phyloP scores from a whole-genome alignment of 2,329 filamentous ascomycete genomes.

The Penicillium sclerotiorum region DNA sequence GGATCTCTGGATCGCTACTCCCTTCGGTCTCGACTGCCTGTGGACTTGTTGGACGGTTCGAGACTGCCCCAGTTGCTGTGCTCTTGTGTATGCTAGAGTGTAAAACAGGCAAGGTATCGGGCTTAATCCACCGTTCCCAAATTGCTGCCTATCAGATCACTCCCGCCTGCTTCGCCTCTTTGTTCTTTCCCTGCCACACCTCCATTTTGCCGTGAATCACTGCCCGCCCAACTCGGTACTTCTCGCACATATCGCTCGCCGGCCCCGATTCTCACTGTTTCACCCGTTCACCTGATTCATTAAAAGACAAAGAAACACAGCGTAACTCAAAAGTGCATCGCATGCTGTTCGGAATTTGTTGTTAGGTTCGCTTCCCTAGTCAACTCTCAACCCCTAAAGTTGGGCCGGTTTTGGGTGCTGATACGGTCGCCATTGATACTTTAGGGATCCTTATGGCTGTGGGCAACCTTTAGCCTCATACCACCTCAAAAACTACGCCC shows the following conservation, averaged over 20 bases:
- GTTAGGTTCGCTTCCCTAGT: slow-evolving; percentile 1
- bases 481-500: slow-evolving; percentile 20
- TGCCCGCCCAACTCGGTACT: background rate
- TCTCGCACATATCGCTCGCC: background rate
- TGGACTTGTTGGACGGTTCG: slow-evolving; percentile 20
- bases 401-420: background rate
- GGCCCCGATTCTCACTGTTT: background rate
- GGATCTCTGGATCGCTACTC: slow-evolving; percentile 5
- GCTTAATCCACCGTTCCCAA: background rate
- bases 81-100: slow-evolving; percentile 10
- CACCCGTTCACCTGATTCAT: no score
- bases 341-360: background rate
- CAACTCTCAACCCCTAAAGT: background rate
- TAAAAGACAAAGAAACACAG: background rate
- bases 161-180: no score
- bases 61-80: slow-evolving; percentile 11
- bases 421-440: slow-evolving; percentile 14
- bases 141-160: background rate
- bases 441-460: slow-evolving; percentile 32
- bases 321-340: background rate
- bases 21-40: slow-evolving; percentile 12
- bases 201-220: background rate
- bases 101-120: slow-evolving; percentile 9
- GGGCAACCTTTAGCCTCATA: slow-evolving; percentile 28
- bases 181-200: background rate